These are phyloP conservation scores for Westerdykella aurantiaca DNA, from an alignment of 2,329 filamentous ascomycete genomes.

Conservation along the genomic window DNA sequence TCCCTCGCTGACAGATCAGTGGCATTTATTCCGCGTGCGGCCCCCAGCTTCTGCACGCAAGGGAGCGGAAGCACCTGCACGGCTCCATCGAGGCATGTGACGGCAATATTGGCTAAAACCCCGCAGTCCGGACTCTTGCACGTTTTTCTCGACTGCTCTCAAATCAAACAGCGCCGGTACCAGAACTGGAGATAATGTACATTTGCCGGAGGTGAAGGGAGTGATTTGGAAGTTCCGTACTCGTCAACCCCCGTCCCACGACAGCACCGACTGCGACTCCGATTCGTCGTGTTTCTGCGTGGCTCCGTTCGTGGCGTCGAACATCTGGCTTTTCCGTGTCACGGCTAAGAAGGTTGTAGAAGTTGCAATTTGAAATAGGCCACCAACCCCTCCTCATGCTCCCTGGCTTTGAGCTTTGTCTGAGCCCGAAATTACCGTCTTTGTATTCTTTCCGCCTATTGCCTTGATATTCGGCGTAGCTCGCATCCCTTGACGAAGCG, in stretches of 20 bases:
- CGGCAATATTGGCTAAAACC: constrained; percentile 7
- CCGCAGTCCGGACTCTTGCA: not conserved
- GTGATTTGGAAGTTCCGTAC: not conserved
- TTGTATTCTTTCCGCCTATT: not conserved
- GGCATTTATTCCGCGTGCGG: too few species aligned
- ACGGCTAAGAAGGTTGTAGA: constrained; percentile 8
- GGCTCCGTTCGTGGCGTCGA: constrained; percentile 8
- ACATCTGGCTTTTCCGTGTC: constrained; percentile 3
- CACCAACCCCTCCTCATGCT: constrained; percentile 1
- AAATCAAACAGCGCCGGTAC: constrained; percentile 1
- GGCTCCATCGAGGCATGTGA: not conserved
- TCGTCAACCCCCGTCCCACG: not conserved
- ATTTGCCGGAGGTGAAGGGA: constrained; percentile 2
- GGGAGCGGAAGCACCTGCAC: too few species aligned
- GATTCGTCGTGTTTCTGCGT: constrained; percentile 16
- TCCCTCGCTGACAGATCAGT: too few species aligned
- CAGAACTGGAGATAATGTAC: not conserved
- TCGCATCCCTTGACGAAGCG: not conserved
- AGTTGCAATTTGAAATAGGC: constrained; percentile 1
- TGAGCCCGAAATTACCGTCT: not conserved
- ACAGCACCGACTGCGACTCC: constrained; percentile 1
- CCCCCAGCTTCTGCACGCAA: too few species aligned
- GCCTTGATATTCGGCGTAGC: not conserved
- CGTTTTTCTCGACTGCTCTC: too few species aligned
- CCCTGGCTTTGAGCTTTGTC: not conserved